A percentile compares a stretch with the other conserved stretches of the same genome.
Conservation (phyloP, 2,329 filamentous ascomycete species). For the Pseudocercospora musae region DNA sequence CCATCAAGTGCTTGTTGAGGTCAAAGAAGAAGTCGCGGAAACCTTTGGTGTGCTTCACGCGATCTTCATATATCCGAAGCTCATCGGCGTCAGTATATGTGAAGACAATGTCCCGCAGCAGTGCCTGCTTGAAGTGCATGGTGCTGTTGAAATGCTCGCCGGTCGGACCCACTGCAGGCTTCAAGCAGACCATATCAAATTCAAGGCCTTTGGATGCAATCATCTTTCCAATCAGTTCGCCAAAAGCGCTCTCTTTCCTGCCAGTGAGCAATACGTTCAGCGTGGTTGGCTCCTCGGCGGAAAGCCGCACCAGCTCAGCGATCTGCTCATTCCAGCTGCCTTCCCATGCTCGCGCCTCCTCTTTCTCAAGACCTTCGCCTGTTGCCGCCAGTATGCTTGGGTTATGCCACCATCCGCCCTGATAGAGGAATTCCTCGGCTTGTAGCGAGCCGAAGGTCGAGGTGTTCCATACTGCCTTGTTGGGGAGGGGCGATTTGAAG, state of each 20-base stretch:
- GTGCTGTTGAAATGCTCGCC: constrained; percentile 77
- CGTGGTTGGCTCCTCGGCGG: constrained; percentile 78
- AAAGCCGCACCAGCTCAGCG: constrained; percentile 71
- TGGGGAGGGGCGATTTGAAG: constrained; percentile 87
- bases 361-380: constrained; percentile 74
- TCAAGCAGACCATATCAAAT: constrained; percentile 85
- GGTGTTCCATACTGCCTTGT: constrained; percentile 80
- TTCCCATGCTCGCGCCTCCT: constrained; percentile 80
- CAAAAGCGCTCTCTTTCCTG: constrained; percentile 72
- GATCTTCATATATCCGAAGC: constrained; percentile 67
- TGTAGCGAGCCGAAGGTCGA: constrained; percentile 74
- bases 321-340: constrained; percentile 98
- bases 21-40: constrained; percentile 81
- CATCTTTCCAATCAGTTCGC: constrained; percentile 78
- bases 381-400: constrained; percentile 79
- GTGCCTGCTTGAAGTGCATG: constrained; percentile 87
- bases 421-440: constrained; percentile 71
- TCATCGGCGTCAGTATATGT: constrained; percentile 83
- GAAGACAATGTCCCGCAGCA: constrained; percentile 75
- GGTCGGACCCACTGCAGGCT: constrained; percentile 76
- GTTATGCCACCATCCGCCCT: constrained; percentile 87
- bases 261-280: constrained; percentile 86
- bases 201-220: constrained; percentile 71
- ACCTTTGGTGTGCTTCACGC: constrained; percentile 64
- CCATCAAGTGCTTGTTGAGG: constrained; percentile 64